phyloP scores from a whole-genome alignment of 2,329 filamentous ascomycete species.

The Helicocarpus griseus region DNA sequence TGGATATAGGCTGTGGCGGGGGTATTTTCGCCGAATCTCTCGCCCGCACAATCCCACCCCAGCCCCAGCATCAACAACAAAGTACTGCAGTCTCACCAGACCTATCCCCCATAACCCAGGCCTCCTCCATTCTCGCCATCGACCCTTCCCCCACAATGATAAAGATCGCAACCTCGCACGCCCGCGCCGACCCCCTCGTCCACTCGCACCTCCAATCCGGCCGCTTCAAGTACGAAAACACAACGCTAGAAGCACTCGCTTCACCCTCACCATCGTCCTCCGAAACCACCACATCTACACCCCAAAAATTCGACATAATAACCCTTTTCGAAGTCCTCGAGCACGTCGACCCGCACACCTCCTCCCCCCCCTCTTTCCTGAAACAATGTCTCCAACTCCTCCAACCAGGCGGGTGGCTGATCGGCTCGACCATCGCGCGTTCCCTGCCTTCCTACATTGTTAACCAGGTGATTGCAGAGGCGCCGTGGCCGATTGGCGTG shows the following conservation, averaged over 20 bases:
- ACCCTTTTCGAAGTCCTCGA: slow-evolving; percentile 90
- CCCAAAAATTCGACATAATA: slow-evolving; percentile 60
- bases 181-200: slow-evolving; percentile 62
- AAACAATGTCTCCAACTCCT: slow-evolving; percentile 52
- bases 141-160: slow-evolving; percentile 36
- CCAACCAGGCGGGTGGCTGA: slow-evolving; percentile 82
- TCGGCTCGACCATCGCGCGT: slow-evolving; percentile 84
- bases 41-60: slow-evolving; percentile 31
- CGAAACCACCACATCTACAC: slow-evolving; percentile 9
- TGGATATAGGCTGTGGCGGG: slow-evolving; percentile 91
- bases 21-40: slow-evolving; percentile 82
- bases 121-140: slow-evolving; percentile 35
- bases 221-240: slow-evolving; percentile 60
- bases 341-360: slow-evolving; percentile 60
- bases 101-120: slow-evolving; percentile 25
- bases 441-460: slow-evolving; percentile 84
- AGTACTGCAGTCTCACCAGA: too few relatives aligned
- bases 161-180: slow-evolving; percentile 63
- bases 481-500: slow-evolving; percentile 57
- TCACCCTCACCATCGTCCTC: not conserved
- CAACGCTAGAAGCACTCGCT: slow-evolving; percentile 58
- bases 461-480: slow-evolving; percentile 86
- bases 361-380: slow-evolving; percentile 62
- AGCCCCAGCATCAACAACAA: not conserved
- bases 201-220: slow-evolving; percentile 41